phyloP scores from a whole-genome alignment of 2,329 filamentous ascomycete species.

The Colletotrichum noveboracense region DNA sequence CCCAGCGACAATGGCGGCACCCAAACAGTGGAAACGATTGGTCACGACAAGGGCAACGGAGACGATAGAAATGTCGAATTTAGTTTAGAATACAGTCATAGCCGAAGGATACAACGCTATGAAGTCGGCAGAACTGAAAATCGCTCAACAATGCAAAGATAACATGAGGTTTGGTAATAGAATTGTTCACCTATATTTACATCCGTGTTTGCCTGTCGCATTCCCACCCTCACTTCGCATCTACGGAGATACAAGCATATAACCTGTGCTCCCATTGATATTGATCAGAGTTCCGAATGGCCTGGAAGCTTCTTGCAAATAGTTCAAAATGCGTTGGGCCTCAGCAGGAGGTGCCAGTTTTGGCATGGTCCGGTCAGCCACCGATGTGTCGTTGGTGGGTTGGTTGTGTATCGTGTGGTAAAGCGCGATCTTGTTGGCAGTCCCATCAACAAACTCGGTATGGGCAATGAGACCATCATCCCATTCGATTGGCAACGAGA shows the following conservation, averaged over 20 bases:
- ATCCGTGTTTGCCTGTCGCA: rapidly evolving
- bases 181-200: rapidly evolving
- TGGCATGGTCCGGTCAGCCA: neutral
- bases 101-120: rapidly evolving
- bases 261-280: neutral
- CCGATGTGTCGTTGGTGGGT: neutral
- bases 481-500: neutral
- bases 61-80: rapidly evolving
- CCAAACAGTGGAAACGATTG: too few species aligned
- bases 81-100: rapidly evolving
- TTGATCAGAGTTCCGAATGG: rapidly evolving
- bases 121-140: rapidly evolving
- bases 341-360: neutral
- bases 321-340: neutral
- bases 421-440: neutral
- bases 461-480: neutral
- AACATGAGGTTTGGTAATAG: too few species aligned
- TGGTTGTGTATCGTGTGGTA: neutral
- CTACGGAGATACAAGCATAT: neutral
- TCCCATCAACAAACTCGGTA: neutral
- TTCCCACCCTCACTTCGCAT: neutral
- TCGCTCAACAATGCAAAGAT: rapidly evolving
- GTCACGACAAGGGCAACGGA: neutral
- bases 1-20: too few species aligned
- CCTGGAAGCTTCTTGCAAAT: neutral